Conservation (phyloP, 1,284 basidiomycete genomes). For the Sporisorium scitamineum region DNA sequence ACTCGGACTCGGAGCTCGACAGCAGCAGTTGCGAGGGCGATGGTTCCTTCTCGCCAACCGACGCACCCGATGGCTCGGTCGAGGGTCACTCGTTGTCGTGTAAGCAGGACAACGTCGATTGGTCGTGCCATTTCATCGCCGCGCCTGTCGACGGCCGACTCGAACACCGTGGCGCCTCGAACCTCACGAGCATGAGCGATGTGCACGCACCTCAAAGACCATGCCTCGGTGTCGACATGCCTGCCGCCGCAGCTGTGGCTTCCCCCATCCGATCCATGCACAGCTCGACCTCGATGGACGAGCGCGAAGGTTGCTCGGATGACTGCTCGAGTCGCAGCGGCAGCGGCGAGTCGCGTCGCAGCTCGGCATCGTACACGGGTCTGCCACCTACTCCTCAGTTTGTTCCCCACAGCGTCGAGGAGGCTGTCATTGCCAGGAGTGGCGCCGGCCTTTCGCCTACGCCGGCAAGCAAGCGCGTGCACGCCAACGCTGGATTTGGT, state of each 20-base stretch:
- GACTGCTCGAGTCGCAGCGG: conserved; percentile 54
- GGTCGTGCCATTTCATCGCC: conserved; percentile 33
- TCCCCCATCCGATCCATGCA: conserved; percentile 20
- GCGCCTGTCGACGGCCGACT: conserved; percentile 15
- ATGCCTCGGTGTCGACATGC: conserved; percentile 30
- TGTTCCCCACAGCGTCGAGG: conserved; percentile 39
- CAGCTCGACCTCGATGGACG: conserved; percentile 32
- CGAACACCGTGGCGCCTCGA: conserved; percentile 16
- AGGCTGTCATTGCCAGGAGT: not conserved
- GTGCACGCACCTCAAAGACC: conserved; percentile 22
- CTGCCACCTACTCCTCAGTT: conserved; percentile 58
- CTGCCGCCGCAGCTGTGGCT: conserved; percentile 12
- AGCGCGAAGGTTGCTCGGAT: conserved; percentile 41
- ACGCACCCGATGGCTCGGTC: conserved; percentile 26
- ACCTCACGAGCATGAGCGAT: conserved; percentile 43
- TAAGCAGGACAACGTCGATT: conserved; percentile 34
- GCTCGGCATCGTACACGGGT: conserved; percentile 58
- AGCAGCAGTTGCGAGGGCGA: conserved; percentile 50
- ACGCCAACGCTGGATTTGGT: conserved; percentile 7
- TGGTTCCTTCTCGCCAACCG: conserved; percentile 36
- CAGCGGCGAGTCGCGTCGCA: conserved; percentile 48
- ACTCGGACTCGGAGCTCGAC: conserved; percentile 47
- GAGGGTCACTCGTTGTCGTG: conserved; percentile 23
- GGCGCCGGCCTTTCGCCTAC: conserved; percentile 35
- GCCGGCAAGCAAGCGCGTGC: conserved; percentile 23